Evolutionary conservation across 2,329 filamentous ascomycete genomes (phyloP).

Genomic region (Colletotrichum coccodes): DNA sequence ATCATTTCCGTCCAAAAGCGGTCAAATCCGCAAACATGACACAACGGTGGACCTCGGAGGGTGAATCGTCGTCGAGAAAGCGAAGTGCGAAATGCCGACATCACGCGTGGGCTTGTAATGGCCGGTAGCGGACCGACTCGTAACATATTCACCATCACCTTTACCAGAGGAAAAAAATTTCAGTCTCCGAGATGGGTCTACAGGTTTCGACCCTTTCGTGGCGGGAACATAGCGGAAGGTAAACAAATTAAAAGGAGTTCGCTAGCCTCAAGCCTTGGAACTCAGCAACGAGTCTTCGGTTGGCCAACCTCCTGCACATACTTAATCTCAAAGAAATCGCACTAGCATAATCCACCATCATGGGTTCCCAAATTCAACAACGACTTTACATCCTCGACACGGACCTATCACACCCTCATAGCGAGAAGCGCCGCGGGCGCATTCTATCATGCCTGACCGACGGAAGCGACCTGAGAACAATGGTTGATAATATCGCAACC

Average conservation of each 20-base stretch:
- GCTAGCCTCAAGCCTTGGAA: neutral
- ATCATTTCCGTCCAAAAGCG: neutral
- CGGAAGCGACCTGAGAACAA: neutral
- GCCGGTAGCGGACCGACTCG: neutral
- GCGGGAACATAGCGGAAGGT: neutral
- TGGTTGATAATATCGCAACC: slow-evolving; percentile 1
- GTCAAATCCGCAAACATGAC: neutral
- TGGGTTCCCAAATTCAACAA: slow-evolving; percentile 11
- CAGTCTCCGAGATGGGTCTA: neutral
- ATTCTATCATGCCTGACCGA: slow-evolving; percentile 13
- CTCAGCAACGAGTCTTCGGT: neutral
- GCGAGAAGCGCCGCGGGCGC: neutral
- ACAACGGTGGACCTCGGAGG: neutral
- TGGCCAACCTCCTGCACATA: too few species aligned
- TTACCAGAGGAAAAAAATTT: neutral
- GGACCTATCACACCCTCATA: slow-evolving; percentile 2
- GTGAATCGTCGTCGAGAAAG: neutral
- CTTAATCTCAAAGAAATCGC: neutral
- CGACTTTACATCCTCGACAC: slow-evolving; percentile 23
- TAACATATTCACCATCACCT: neutral
- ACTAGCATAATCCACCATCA: neutral
- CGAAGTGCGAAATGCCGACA: slow-evolving; percentile 20
- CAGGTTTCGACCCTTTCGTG: neutral
- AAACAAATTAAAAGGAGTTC: neutral
- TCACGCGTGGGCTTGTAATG: neutral